A percentile compares a stretch with the other conserved stretches of the same genome.
Conservation (phyloP, 225 moss, liverwort and hornwort species). For the Polytrichum commune region DNA sequence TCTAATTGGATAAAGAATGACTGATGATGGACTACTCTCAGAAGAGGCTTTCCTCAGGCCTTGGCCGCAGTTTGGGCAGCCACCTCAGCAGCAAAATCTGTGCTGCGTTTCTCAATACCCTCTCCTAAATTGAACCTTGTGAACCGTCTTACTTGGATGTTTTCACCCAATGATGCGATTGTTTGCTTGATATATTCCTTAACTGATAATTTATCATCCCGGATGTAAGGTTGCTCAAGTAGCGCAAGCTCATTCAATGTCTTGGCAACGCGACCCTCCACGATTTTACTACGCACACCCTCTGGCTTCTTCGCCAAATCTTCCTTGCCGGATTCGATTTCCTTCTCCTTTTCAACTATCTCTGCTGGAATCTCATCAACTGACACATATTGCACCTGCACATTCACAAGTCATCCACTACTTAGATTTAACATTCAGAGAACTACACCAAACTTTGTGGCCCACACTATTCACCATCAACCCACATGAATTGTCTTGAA, state of each 20-base stretch:
- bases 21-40: too few species aligned
- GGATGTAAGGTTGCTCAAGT: constrained; percentile 51
- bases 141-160: constrained; percentile 73
- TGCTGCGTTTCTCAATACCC: constrained; percentile 77
- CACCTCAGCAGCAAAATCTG: constrained; percentile 89
- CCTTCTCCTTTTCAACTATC: constrained; percentile 70
- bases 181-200: constrained; percentile 56
- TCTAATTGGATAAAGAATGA: too few species aligned
- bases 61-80: constrained; percentile 73
- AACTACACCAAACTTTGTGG: too few species aligned
- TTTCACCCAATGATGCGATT: constrained; percentile 51
- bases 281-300: constrained; percentile 75
- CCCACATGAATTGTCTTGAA: too few species aligned
- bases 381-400: constrained; percentile 78
- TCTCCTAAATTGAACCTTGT: constrained; percentile 79
- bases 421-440: too few species aligned
- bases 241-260: constrained; percentile 58
- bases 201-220: constrained; percentile 53
- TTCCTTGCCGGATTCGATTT: constrained; percentile 77
- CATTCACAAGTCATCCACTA: too few species aligned
- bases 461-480: too few species aligned
- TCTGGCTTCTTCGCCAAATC: constrained; percentile 76
- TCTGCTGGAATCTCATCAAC: constrained; percentile 58
- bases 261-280: constrained; percentile 84
- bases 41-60: not conserved